Base-by-base conservation (phyloP, 305 asterid genomes). In the Fraxinus albicans region DNA sequence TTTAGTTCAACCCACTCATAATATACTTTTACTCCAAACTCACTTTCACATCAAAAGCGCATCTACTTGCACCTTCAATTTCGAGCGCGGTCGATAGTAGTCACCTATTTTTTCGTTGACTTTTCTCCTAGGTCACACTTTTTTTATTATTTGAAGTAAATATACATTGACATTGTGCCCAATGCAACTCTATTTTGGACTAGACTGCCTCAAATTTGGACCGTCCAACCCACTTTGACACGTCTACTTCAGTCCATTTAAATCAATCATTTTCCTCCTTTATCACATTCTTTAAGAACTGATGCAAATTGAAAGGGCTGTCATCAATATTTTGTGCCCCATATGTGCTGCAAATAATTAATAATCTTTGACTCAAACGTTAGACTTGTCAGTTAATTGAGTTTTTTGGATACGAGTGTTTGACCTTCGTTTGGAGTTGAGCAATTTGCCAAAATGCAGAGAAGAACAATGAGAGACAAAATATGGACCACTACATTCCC, bases 401-500 rank as follows among this genome's bases (percentile, higher is more conserved):
- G 25, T 63, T 3, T 63, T 21, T 55, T 63, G 31, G 72, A 8
- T 63, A 21, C 72, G 8, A 15, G 33, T 23, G 31, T 12, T 23
- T 21, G 72, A 63, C 31, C 72, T 63, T 21, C 2, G 33, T 31
- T 72, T 72, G 38, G 9, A 13, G 40, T 29, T 27, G 40, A 33
- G 6, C 6, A 72, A 3, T 72, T 6, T 42, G 72, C 36, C 82
- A 82, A 82, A 81, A 85, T 85, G 86, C 83, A 6, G 8, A 82
- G 88, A 85, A 85, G 27, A 84, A 85, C 0, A 86, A 82, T 60
- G 86, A 84, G 13, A 81, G 82, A 77, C 0, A 31, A 2, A 82
- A 79, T 77, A 82, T 83, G 27, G 88, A 85, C 77, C 88, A 82
- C 50, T 82, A 85, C 73, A 82, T 85, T 29, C 88, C 86, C 53